Evolutionary conservation across 1,284 basidiomycete genomes (phyloP).

Genomic region (Omphalotus olearius): DNA sequence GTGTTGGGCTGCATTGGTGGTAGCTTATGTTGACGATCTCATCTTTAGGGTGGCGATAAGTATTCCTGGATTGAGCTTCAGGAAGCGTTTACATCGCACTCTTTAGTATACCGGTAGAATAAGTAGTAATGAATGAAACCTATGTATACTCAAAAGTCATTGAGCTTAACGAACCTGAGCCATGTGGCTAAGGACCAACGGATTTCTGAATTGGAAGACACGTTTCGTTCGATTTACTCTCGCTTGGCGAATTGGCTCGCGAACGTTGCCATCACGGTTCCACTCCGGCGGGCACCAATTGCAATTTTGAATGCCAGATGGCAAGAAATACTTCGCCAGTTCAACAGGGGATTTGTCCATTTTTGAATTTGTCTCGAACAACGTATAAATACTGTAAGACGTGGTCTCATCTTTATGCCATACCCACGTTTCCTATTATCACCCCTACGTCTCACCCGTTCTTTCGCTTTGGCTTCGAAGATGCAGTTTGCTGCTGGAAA

Average conservation of each 20-base stretch:
- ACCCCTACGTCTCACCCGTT: neutral
- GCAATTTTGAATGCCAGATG: neutral
- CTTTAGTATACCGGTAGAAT: no score
- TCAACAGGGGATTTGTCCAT: neutral
- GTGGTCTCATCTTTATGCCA: neutral
- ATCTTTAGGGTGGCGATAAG: no score
- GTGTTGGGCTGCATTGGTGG: no score
- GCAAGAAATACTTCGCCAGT: no score
- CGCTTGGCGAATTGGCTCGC: neutral
- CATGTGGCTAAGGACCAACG: neutral
- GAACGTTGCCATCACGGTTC: neutral
- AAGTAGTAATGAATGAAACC: no score
- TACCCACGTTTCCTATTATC: neutral
- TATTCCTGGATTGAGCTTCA: no score
- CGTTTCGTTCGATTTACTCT: neutral
- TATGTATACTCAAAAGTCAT: no score
- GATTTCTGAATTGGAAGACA: neutral
- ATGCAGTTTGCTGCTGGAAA: conserved; percentile 2
- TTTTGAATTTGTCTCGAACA: neutral
- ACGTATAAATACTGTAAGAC: neutral
- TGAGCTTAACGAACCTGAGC: no score
- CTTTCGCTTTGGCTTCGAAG: neutral
- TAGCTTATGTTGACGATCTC: no score
- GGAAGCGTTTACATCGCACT: no score
- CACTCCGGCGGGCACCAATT: neutral